Base-by-base conservation (phyloP, 2,329 filamentous ascomycete genomes). In the Boeremia exigua region DNA sequence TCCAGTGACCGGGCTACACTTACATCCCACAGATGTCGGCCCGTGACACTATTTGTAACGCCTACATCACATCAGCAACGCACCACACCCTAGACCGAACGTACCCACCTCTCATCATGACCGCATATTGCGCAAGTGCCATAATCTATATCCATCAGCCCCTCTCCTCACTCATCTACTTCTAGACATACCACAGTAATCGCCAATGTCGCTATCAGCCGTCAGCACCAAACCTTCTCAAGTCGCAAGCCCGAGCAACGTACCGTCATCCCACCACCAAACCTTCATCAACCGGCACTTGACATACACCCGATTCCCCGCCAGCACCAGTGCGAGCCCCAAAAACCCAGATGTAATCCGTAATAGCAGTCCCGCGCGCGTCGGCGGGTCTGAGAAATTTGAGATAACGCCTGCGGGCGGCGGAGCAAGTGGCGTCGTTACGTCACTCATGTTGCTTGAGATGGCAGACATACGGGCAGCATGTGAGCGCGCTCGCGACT, bases 301-400 rank as follows among this genome's bases (percentile, higher is more conserved):
- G n/a, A 43, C 40, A 17, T 43, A 43, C 28, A 43, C n/a, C 11
- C 40, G 40, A 17, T 43, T 43, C 10, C 17, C 14, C 11, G 19
- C 30, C 7, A 43, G 14, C 3, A 32, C 9, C 3, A 43, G 2
- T 12, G 40, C 40, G 30, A 43, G 27, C 29, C 39, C 42, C 1
- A 61, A 12, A 23, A 46, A 33, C 1, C 25, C 19, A 6, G 42
- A 30, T 14, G 43, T 53, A 10, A 23, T 28, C 34, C 55, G 37
- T 10, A 50, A n/a, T 36, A 59, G 59, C 23, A 57, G 14, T 2
- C 12, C 12, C 12, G 34, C 45, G 36, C 52, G 48, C 8, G 34
- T 45, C n/a, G 52, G 34, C 2, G 59, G 56, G 36, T 61, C 27
- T 9, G 38, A 19, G 27, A 56, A 59, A 15, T 59, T 61, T 8